These are phyloP conservation scores for Curvularia hawaiiensis DNA, from an alignment of 2,329 filamentous ascomycete genomes.

Conservation along the genomic window DNA sequence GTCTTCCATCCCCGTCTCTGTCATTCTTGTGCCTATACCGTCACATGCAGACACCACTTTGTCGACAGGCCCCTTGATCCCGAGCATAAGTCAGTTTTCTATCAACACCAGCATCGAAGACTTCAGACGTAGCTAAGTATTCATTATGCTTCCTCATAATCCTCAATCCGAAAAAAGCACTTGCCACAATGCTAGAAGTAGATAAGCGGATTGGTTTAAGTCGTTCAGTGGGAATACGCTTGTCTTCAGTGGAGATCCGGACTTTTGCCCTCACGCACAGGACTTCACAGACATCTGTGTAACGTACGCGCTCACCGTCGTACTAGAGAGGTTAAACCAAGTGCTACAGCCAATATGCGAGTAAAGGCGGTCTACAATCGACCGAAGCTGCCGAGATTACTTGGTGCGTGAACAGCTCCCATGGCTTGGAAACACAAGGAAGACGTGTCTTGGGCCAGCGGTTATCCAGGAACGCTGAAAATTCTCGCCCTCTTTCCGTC, in stretches of 20 bases:
- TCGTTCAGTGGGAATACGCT: constrained; percentile 41
- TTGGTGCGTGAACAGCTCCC: constrained; percentile 33
- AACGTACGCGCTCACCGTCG: constrained; percentile 53
- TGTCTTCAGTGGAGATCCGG: constrained; percentile 41
- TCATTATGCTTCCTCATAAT: constrained; percentile 4
- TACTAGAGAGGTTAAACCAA: constrained; percentile 53
- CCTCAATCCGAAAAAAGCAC: neutral
- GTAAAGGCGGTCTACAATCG: constrained; percentile 62
- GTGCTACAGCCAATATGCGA: constrained; percentile 61
- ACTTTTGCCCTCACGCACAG: constrained; percentile 47
- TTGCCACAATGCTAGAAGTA: constrained; percentile 33
- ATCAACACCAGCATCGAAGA: constrained; percentile 36
- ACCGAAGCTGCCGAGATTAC: constrained; percentile 59
- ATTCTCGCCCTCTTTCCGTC: constrained; percentile 43
- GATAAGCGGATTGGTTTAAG: constrained; percentile 39
- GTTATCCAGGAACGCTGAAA: constrained; percentile 43
- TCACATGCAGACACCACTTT: constrained; percentile 22
- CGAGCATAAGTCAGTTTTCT: constrained; percentile 10
- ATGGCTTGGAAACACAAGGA: neutral
- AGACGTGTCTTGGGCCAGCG: constrained; percentile 46
- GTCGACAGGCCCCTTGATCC: constrained; percentile 25
- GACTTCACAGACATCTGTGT: constrained; percentile 48
- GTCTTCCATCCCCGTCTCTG: constrained; percentile 20
- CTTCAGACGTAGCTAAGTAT: constrained; percentile 19
- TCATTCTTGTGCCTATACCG: constrained; percentile 31